These are phyloP conservation scores for Fraxinus greggii DNA, from an alignment of 305 asterid genomes.

Conservation along the genomic window DNA sequence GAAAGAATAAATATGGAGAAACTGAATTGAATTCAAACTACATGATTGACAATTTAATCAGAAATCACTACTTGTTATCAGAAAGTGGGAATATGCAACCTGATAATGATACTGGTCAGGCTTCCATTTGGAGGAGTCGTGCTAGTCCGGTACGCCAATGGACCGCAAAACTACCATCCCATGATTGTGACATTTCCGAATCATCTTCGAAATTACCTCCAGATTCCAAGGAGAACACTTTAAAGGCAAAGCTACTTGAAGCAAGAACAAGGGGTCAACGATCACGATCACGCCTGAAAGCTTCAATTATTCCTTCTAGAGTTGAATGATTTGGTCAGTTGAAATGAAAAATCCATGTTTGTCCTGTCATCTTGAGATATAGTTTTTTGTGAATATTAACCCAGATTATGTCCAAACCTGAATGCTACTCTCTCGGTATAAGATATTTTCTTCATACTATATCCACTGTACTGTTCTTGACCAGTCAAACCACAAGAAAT, in stretches of 20 bases:
- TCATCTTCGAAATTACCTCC: constrained; percentile 58
- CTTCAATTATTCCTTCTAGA: constrained; percentile 47
- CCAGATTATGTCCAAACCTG: constrained; percentile 11
- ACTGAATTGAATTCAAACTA: constrained; percentile 47
- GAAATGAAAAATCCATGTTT: neutral
- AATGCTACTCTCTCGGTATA: constrained; percentile 2
- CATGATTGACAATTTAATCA: constrained; percentile 64
- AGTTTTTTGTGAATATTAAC: constrained; percentile 23
- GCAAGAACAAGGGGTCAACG: constrained; percentile 72
- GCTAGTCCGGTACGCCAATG: constrained; percentile 76
- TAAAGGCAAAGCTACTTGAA: constrained; percentile 77
- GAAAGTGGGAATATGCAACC: constrained; percentile 52
- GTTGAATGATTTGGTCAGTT: constrained; percentile 26
- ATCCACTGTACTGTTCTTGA: neutral
- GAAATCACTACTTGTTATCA: constrained; percentile 59
- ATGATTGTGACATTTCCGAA: constrained; percentile 41
- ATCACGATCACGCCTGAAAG: constrained; percentile 65
- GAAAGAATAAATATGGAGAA: constrained; percentile 39
- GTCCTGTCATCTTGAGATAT: constrained; percentile 3
- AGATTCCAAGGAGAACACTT: constrained; percentile 56
- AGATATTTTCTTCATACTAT: neutral
- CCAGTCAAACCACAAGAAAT: neutral
- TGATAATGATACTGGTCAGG: constrained; percentile 43
- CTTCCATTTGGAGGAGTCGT: constrained; percentile 62
- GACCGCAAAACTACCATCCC: constrained; percentile 64